Base-by-base conservation (phyloP, 2,329 filamentous ascomycete genomes). In the Lojkania enalia region DNA sequence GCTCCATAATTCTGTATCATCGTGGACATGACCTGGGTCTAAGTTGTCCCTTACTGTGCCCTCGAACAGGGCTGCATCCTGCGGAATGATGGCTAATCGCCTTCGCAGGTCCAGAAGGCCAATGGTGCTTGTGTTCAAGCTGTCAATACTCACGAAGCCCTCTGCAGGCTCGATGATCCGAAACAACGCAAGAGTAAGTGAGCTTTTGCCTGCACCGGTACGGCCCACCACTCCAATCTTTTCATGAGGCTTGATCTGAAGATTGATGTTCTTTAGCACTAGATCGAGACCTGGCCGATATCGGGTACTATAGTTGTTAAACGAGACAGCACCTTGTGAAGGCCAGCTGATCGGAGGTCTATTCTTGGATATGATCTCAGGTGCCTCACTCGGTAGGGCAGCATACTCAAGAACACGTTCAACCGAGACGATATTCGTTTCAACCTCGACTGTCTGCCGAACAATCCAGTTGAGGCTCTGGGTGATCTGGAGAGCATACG, bases 401-500 rank as follows among this genome's bases (percentile, higher is more conserved):
- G 92, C 89, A 73, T 99, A 99, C 71, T 99, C 95, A 38, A 99
- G 84, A 36, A 99, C 91, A 64, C 94, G 87, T 78, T 99, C 94
- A 27, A 99, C 94, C 7, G 92, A 96, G 35, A 99, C 92, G 63
- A 99, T 99, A 72, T 99, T 99, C n/a, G 92, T 97, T 77, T 99
- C 95, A n/a, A 99, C 94, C 71, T 99, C 95, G 23, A 99, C 94
- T 0, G 91, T 96, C 73, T 99, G 94, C 47, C 95, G 85, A 39
- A 99, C 94, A 63, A 99, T 96, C 94, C 94, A 99, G 76, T 97
- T 99, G 62, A 99, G 81, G 25, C 91, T 96, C 57, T 92, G 88
- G 1, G 94, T 99, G 64, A 99, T 97, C 74, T 96, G 90, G 52
- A 99, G 80, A 29, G 91, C 94, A 72, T 97, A 96, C 35, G 92